Percentiles rank a stretch among this genome's conserved stretches.
These are phyloP conservation scores for Lentinula edodes DNA, from an alignment of 768 basidiomycete genomes.

Conservation along the genomic window DNA sequence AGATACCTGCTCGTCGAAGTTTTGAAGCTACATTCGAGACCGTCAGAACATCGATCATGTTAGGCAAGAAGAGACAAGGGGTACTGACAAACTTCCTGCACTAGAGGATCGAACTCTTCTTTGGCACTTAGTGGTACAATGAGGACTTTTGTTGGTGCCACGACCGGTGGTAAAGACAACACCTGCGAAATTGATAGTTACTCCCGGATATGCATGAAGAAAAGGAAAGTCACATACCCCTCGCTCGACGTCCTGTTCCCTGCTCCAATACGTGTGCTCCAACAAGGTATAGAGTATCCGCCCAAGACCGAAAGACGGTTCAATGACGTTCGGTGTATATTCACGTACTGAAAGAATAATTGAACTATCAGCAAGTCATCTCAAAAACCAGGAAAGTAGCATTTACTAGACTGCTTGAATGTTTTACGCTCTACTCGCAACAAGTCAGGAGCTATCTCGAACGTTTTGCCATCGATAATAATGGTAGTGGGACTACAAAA, in stretches of 20 bases:
- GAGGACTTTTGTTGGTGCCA: constrained; percentile 95
- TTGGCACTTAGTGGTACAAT: constrained; percentile 78
- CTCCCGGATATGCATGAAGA: constrained; percentile 42
- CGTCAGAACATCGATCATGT: constrained; percentile 76
- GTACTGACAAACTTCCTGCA: constrained; percentile 89
- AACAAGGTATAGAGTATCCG: constrained; percentile 92
- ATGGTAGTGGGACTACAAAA: not conserved
- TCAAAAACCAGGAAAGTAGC: constrained; percentile 53
- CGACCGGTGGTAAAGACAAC: constrained; percentile 65
- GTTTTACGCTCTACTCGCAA: constrained; percentile 78
- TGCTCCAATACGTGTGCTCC: constrained; percentile 94
- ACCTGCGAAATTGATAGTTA: constrained; percentile 25
- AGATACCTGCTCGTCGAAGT: constrained; percentile 68
- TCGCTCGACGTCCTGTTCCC: constrained; percentile 88
- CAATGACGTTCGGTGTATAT: constrained; percentile 98
- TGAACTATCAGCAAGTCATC: constrained; percentile 17
- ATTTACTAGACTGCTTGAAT: constrained; percentile 65
- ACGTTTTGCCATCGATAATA: constrained; percentile 41
- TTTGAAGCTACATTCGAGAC: constrained; percentile 57
- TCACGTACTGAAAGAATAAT: constrained; percentile 65
- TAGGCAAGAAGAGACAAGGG: constrained; percentile 79
- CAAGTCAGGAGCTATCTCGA: constrained; percentile 65
- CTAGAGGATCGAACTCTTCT: constrained; percentile 78
- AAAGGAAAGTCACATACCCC: constrained; percentile 47
- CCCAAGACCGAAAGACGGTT: constrained; percentile 97